Evolutionary conservation across 768 basidiomycete species (phyloP), one percentile per base, ranked within the genome.

Genomic region (Clitopilus passeckerianus): DNA sequence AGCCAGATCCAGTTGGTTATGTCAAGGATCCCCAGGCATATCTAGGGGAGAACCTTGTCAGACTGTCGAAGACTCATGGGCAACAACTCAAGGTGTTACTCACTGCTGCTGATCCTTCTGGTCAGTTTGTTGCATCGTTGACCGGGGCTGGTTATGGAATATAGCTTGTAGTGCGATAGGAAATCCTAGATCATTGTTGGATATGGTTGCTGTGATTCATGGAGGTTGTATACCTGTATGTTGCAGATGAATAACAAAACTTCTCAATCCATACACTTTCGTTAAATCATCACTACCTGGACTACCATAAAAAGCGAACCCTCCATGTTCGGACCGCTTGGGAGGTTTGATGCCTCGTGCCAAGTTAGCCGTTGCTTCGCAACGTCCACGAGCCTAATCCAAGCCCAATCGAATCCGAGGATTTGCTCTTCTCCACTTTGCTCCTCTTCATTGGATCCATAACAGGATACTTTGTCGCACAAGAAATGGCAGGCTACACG

Each of bases 1-100:
- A 79, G 43, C 71, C 68, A 0, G 91, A 93, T 69, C 86, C 86
- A 0, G 83, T 87, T 9, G 80, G 74, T 10, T 83, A 87, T 65
- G 79, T 86, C 1, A 73, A 72, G 18, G 78, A 89, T 64, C 81
- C 84, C n/a, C 72, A 79, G 52, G 76, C 75, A 52, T 87, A 78
- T 61, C 69, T 87, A 22, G 78, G 82, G 0, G 75, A 78, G 60
- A 77, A 80, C 59, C 64, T 83, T 52, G 74, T 67, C 55, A 72
- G 67, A 53, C 66, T 82, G 63, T 67, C 71, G 22, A 74, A 70
- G 37, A 65, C 64, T 59, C 69, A 74, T 58, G 78, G 78, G 5
- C 66, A 64, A 35, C 69, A 73, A 63, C 68, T 77, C 44, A 72
- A 77, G 65, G 59, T 61, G 1, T 61, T 81, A 63, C 70, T 82